Base-by-base conservation (phyloP, 2,329 filamentous ascomycete genomes). In the Stagonosporopsis tanaceti region DNA sequence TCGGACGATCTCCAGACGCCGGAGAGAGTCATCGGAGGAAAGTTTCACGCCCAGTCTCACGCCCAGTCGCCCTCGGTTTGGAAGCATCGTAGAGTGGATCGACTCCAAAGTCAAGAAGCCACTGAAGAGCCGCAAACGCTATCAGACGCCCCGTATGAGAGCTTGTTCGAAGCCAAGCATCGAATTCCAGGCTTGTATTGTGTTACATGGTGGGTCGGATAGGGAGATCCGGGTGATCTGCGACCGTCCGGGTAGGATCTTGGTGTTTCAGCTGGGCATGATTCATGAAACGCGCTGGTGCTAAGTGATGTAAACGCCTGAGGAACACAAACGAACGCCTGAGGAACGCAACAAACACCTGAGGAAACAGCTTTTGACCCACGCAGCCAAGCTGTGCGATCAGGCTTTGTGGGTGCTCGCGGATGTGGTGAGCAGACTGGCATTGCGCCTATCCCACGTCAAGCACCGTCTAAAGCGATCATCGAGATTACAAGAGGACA, bases 181-280 rank as follows among this genome's bases (percentile, higher is more conserved):
- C 41, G 30, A 46, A 41, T 8, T 50, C 17, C 41, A 50, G 24
- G 44, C 50, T 58, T 54, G 42, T 41, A 22, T 41, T 47, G 40
- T 50, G 50, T 59, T 54, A 37, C 45, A 47, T 11, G 15, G 40
- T 46, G 30, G 47, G 46, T 37, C 56, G 56, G 51, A 40, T 30
- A 47, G 34, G 39, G 35, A 25, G 46, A 47, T 47, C 50, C 50
- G 56, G 20, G 45, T 15, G 56, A 54, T 54, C 50, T 59, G 50
- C 50, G 50, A 55, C 50, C 24, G 25, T 59, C 52, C 34, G 39
- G 54, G 54, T 57, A 30, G 25, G 54, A 57, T 46, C 48, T 48
- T 57, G 54, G 44, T 59, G 56, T 59, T 59, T 59, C 56, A 55
- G 17, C 35, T 47, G 50, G 56, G 35, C 46, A 42, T 51, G 51